A percentile compares a stretch with the other conserved stretches of the same genome.
Conservation (phyloP, 371 early-diverging fungal species). For the Mucor lusitanicus region DNA sequence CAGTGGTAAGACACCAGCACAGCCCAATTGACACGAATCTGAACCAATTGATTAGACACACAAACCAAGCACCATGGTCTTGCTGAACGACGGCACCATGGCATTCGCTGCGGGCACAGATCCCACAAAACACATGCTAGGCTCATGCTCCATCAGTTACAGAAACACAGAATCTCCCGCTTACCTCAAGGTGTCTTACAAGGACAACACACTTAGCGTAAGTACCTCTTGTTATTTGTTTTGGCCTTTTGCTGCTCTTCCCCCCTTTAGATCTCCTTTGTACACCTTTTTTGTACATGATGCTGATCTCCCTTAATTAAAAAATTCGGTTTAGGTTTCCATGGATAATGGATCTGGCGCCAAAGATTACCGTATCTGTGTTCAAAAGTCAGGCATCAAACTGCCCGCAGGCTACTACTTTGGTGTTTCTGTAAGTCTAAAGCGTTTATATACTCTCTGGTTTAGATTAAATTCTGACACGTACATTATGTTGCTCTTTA, state of each 20-base stretch:
- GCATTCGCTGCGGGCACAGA: slow-evolving; percentile 47
- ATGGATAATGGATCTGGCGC: slow-evolving; percentile 59
- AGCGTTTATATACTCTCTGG: background rate
- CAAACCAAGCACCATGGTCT: slow-evolving; percentile 66
- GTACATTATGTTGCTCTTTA: slow-evolving; percentile 7
- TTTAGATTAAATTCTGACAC: background rate
- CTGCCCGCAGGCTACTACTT: slow-evolving; percentile 82
- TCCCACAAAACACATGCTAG: slow-evolving; percentile 50
- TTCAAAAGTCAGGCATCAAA: slow-evolving; percentile 55
- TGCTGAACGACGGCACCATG: slow-evolving; percentile 71
- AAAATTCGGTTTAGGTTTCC: slow-evolving; percentile 47
- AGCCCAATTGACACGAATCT: background rate
- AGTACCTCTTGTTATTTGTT: slow-evolving; percentile 2
- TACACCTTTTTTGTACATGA: background rate
- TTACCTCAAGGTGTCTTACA: slow-evolving; percentile 66
- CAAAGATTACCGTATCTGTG: slow-evolving; percentile 62
- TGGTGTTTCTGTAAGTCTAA: slow-evolving; percentile 68
- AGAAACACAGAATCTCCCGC: slow-evolving; percentile 66
- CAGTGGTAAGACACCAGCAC: slow-evolving; percentile 36
- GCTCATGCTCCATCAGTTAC: slow-evolving; percentile 75
- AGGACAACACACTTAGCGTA: slow-evolving; percentile 62
- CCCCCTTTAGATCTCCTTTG: background rate
- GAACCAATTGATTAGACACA: slow-evolving; percentile 32
- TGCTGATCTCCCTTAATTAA: background rate
- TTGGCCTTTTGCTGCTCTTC: background rate